Conservation (phyloP, 2,329 filamentous ascomycete genomes). For the Lachnellula willkommii region DNA sequence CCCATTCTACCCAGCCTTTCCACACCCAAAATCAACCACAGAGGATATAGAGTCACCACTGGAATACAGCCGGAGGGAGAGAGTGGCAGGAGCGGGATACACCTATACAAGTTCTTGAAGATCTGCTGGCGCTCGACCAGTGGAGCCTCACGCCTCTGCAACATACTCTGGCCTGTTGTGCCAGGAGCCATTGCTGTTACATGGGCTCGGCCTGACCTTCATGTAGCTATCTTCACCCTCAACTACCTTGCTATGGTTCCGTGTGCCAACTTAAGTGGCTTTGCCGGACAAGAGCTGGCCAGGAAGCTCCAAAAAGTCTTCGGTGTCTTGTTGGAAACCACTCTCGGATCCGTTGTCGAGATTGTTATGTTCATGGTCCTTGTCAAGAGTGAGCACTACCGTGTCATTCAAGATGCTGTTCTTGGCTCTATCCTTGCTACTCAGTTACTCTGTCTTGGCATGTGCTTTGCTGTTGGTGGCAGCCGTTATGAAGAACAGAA, state of each 20-base stretch:
- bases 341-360: constrained; percentile 70
- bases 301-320: constrained; percentile 71
- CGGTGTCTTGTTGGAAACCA: constrained; percentile 57
- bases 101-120: constrained; percentile 57
- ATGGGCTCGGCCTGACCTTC: constrained; percentile 49
- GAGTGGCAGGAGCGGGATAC: constrained; percentile 61
- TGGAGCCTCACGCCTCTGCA: constrained; percentile 58
- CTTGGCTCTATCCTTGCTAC: constrained; percentile 79
- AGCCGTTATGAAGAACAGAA: constrained; percentile 60
- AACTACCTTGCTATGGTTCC: constrained; percentile 75
- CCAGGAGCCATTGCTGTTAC: constrained; percentile 63
- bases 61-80: constrained; percentile 51
- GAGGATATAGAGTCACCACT: constrained; percentile 29
- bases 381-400: constrained; percentile 49
- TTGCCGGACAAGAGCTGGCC: constrained; percentile 66
- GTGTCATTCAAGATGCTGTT: constrained; percentile 79
- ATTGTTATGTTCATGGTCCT: constrained; percentile 79
- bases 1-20: not conserved
- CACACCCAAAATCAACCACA: constrained; percentile 1
- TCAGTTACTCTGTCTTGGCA: constrained; percentile 70
- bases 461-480: constrained; percentile 76
- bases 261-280: constrained; percentile 69
- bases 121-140: constrained; percentile 62
- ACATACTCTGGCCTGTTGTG: constrained; percentile 70
- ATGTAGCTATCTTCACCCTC: constrained; percentile 62